Conservation (phyloP, 1,139 yeast species). For the Candida buenavistaensis region DNA sequence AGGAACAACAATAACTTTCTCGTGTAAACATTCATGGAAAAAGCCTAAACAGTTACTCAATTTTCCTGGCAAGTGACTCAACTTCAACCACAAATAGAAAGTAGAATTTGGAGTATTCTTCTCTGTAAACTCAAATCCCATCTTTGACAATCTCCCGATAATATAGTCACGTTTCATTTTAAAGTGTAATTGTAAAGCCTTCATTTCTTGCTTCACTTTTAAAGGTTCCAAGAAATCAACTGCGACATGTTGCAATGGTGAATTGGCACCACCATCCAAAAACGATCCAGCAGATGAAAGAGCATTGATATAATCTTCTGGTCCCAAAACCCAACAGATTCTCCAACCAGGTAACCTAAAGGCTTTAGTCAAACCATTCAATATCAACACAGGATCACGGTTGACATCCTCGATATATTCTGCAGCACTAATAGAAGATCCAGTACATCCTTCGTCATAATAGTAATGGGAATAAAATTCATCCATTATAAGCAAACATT, state of each 20-base stretch:
- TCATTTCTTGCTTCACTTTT: slow-evolving; percentile 55
- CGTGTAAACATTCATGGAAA: slow-evolving; percentile 68
- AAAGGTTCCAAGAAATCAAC: slow-evolving; percentile 56
- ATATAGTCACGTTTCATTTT: slow-evolving; percentile 63
- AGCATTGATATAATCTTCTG: slow-evolving; percentile 60
- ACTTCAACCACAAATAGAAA: slow-evolving; percentile 64
- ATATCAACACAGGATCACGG: slow-evolving; percentile 60
- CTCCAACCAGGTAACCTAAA: slow-evolving; percentile 73
- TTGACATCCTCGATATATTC: slow-evolving; percentile 58
- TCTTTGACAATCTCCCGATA: slow-evolving; percentile 47
- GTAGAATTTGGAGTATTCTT: slow-evolving; percentile 58
- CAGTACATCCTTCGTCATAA: slow-evolving; percentile 59
- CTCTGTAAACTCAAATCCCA: slow-evolving; percentile 57
- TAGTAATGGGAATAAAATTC: slow-evolving; percentile 67
- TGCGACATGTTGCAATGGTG: slow-evolving; percentile 67
- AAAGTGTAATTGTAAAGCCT: slow-evolving; percentile 61
- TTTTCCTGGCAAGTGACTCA: slow-evolving; percentile 59
- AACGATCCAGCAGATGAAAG: slow-evolving; percentile 64
- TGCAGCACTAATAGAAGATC: slow-evolving; percentile 58
- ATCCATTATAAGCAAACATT: slow-evolving; percentile 64
- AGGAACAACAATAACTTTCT: slow-evolving; percentile 64
- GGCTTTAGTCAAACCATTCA: slow-evolving; percentile 66
- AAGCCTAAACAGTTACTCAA: slow-evolving; percentile 63
- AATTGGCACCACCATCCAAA: slow-evolving; percentile 66
- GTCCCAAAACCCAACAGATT: slow-evolving; percentile 69